Conservation (phyloP, 2,329 filamentous ascomycete genomes). For the Claviceps monticola region DNA sequence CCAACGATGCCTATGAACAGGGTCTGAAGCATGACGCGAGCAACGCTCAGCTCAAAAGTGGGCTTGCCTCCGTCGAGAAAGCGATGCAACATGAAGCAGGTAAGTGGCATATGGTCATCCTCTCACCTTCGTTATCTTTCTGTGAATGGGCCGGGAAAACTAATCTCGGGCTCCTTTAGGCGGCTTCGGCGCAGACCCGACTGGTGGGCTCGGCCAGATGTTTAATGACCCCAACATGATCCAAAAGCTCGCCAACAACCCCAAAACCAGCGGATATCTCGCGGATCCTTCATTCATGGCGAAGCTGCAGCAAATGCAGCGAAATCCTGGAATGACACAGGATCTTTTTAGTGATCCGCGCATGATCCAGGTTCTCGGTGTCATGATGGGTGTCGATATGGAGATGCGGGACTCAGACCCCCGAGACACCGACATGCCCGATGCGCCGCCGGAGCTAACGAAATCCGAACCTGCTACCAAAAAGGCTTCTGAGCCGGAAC, state of each 20-base stretch:
- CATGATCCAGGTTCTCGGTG: conserved; percentile 87
- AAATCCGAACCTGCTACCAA: conserved; percentile 31
- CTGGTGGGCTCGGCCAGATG: conserved; percentile 72
- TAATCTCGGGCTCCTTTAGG: conserved; percentile 4
- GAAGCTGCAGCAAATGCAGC: conserved; percentile 69
- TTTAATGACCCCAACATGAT: conserved; percentile 88
- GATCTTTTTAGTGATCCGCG: conserved; percentile 78
- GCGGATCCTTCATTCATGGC: conserved; percentile 78
- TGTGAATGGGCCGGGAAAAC: background rate
- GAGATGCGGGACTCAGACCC: conserved; percentile 29
- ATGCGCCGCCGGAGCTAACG: conserved; percentile 34
- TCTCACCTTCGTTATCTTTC: background rate
- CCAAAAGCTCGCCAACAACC: conserved; percentile 83
- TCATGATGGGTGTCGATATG: conserved; percentile 90
- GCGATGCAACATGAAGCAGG: conserved; percentile 55
- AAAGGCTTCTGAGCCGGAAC: conserved; percentile 41
- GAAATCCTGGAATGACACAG: conserved; percentile 67
- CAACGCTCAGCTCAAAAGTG: conserved; percentile 87
- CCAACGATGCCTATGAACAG: conserved; percentile 82
- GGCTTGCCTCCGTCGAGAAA: conserved; percentile 70
- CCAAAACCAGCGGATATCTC: conserved; percentile 75
- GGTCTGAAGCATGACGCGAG: conserved; percentile 85
- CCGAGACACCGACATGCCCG: conserved; percentile 61
- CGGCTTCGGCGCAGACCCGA: conserved; percentile 40
- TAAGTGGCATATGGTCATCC: conserved; percentile 6